Evolutionary conservation across 495 filamentous ascomycete genomes (phyloP).

Genomic region (Chaetomium fimeti): DNA sequence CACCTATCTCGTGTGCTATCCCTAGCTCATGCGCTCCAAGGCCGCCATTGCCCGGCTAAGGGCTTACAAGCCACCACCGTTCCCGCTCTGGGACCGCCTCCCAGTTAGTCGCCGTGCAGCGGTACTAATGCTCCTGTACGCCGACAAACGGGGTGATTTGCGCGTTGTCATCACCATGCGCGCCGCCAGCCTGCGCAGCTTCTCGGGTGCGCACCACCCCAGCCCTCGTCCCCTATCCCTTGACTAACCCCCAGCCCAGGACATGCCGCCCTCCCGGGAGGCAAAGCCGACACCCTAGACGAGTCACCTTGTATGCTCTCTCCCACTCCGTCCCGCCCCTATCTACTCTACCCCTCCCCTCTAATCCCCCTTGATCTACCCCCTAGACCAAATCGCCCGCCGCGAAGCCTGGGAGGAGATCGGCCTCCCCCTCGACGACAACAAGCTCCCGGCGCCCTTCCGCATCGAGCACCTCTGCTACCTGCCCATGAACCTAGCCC

Average conservation of each 20-base stretch:
- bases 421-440: conserved; percentile 67
- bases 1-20: conserved; percentile 9
- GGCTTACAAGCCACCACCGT: conserved; percentile 61
- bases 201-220: conserved; percentile 42
- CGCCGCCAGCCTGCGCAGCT: conserved; percentile 66
- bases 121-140: conserved; percentile 81
- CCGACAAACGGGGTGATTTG: conserved; percentile 72
- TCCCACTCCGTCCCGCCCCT: not conserved
- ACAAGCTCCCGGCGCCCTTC: conserved; percentile 66
- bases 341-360: conserved; percentile 1
- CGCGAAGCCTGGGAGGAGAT: conserved; percentile 91
- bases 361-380: not conserved
- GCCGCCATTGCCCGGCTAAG: conserved; percentile 74
- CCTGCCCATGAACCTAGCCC: conserved; percentile 74
- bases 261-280: conserved; percentile 85
- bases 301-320: conserved; percentile 48
- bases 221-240: not conserved
- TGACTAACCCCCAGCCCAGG: conserved; percentile 43
- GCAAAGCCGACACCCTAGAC: conserved; percentile 53
- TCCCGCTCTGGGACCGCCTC: conserved; percentile 55
- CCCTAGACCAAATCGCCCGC: conserved; percentile 68
- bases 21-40: conserved; percentile 41
- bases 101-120: conserved; percentile 74
- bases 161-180: conserved; percentile 84
- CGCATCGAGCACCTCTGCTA: conserved; percentile 79